Conservation (phyloP, 148 eudicot species). For the Cornus kousa region DNA sequence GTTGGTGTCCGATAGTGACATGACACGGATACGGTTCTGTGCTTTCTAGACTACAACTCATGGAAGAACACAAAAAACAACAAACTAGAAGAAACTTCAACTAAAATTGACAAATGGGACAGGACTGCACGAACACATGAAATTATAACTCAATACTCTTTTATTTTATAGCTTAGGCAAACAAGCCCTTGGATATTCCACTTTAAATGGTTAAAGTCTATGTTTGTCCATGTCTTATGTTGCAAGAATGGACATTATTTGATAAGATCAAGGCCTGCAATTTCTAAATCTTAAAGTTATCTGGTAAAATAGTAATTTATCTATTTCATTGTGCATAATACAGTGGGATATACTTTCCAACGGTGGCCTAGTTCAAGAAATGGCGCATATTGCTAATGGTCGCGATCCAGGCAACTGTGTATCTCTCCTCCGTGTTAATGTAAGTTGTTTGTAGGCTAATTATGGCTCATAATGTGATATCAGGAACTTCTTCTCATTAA, state of each 20-base stretch:
- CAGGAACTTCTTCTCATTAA: neutral
- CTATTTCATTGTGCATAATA: neutral
- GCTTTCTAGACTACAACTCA: too few species aligned
- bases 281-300: neutral
- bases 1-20: too few species aligned
- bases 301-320: neutral
- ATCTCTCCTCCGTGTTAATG: slow-evolving; percentile 78
- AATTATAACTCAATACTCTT: too few species aligned
- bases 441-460: slow-evolving; percentile 26
- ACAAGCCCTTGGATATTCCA: too few species aligned
- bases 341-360: slow-evolving; percentile 70
- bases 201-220: too few species aligned
- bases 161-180: too few species aligned
- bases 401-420: slow-evolving; percentile 76
- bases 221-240: too few species aligned
- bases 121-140: too few species aligned
- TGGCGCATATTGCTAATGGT: slow-evolving; percentile 80
- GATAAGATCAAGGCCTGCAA: neutral
- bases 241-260: neutral
- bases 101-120: too few species aligned
- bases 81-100: too few species aligned
- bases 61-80: too few species aligned
- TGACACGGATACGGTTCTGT: too few species aligned
- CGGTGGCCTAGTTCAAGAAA: slow-evolving; percentile 79
- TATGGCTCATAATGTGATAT: neutral